Evolutionary conservation across 2,329 filamentous ascomycete species (phyloP).

Genomic region (Colletotrichum sp.): DNA sequence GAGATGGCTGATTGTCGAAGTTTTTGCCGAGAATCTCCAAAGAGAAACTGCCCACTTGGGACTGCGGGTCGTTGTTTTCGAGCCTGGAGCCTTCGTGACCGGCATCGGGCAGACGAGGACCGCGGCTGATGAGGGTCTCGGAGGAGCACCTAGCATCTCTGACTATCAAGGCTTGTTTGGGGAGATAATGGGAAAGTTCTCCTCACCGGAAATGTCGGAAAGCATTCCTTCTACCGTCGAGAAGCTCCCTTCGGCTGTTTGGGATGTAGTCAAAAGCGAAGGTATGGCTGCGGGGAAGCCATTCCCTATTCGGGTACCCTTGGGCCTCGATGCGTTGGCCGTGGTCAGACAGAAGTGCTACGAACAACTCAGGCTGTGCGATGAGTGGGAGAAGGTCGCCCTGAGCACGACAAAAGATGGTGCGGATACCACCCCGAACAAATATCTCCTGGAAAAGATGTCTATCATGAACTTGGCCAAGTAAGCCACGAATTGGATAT

Average conservation of each 20-base stretch:
- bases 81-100: slow-evolving; percentile 5
- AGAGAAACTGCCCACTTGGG: background rate
- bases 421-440: background rate
- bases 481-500: background rate
- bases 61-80: background rate
- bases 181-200: slow-evolving; percentile 25
- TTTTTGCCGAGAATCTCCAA: background rate
- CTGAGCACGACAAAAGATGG: background rate
- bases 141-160: background rate
- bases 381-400: background rate
- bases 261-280: slow-evolving; percentile 32
- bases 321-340: slow-evolving; percentile 34
- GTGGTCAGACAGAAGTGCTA: slow-evolving; percentile 25
- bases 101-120: slow-evolving; percentile 24
- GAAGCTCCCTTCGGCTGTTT: slow-evolving; percentile 26
- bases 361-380: slow-evolving; percentile 18
- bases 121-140: slow-evolving; percentile 16
- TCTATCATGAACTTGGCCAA: background rate
- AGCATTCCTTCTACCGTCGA: slow-evolving; percentile 30
- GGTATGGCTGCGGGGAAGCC: slow-evolving; percentile 26
- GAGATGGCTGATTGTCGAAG: background rate
- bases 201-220: slow-evolving; percentile 17
- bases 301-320: slow-evolving; percentile 30
- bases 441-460: background rate
- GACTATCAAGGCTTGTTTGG: slow-evolving; percentile 26